Percentiles rank a stretch among this genome's conserved stretches.
These are phyloP conservation scores for Amylocarpus encephaloides DNA, from an alignment of 2,329 filamentous ascomycete genomes.

Conservation along the genomic window DNA sequence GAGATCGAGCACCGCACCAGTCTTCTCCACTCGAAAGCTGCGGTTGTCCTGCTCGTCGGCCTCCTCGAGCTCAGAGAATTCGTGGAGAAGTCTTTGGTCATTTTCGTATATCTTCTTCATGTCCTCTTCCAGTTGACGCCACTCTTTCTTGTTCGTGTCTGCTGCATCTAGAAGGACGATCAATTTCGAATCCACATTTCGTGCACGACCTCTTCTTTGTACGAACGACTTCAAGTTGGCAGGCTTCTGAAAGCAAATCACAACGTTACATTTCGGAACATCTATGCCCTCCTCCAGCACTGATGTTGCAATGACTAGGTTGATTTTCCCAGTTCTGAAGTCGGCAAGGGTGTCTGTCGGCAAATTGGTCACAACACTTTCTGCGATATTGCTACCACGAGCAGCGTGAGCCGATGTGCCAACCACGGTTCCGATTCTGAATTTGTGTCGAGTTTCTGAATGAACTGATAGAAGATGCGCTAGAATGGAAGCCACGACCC, in stretches of 20 bases:
- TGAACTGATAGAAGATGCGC: conserved; percentile 43
- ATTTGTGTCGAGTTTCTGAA: conserved; percentile 40
- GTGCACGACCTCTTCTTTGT: conserved; percentile 57
- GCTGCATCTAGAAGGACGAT: conserved; percentile 44
- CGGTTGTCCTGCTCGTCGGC: conserved; percentile 32
- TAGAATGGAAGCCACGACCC: conserved; percentile 55
- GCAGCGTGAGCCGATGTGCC: conserved; percentile 41
- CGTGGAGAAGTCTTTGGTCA: conserved; percentile 25
- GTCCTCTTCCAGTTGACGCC: conserved; percentile 61
- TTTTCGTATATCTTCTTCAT: conserved; percentile 50
- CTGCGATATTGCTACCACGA: conserved; percentile 37
- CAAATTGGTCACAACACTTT: conserved; percentile 33
- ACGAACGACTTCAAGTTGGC: conserved; percentile 58
- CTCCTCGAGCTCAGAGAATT: conserved; percentile 20
- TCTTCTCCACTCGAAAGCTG: conserved; percentile 37
- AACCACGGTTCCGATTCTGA: conserved; percentile 48
- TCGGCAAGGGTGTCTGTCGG: conserved; percentile 36
- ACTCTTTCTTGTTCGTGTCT: conserved; percentile 40
- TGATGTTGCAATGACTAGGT: conserved; percentile 54
- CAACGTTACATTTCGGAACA: conserved; percentile 55
- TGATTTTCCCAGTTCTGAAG: conserved; percentile 47
- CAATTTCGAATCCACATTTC: conserved; percentile 48
- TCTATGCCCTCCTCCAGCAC: conserved; percentile 62
- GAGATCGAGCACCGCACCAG: conserved; percentile 61
- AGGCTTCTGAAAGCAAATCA: conserved; percentile 58